phyloP scores from a whole-genome alignment of 140 eudicot genomes.

The Stevia rebaudiana region DNA sequence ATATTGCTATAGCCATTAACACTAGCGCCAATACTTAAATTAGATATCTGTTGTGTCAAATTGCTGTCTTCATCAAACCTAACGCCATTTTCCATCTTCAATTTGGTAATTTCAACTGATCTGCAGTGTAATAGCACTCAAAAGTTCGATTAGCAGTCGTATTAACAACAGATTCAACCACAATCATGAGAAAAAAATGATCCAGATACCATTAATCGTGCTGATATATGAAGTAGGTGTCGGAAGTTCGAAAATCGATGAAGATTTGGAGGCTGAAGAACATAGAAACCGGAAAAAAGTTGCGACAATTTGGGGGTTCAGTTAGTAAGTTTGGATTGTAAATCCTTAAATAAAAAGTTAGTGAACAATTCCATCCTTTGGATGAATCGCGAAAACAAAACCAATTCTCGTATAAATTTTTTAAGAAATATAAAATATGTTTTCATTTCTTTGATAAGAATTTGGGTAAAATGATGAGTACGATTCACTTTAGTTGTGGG shows the following conservation, averaged over 20 bases:
- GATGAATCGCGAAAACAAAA: constrained; percentile 6
- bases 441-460: too few species aligned
- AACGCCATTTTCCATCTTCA: constrained; percentile 52
- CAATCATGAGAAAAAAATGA: background rate
- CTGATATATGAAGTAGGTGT: constrained; percentile 5
- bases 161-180: background rate
- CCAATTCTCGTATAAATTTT: background rate
- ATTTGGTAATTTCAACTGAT: constrained; percentile 11
- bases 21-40: constrained; percentile 30
- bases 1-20: constrained; percentile 18
- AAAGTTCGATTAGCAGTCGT: background rate
- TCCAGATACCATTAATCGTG: constrained; percentile 2
- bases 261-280: constrained; percentile 8
- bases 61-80: constrained; percentile 34
- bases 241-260: background rate
- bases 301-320: constrained; percentile 7
- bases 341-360: background rate
- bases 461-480: too few species aligned
- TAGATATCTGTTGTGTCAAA: constrained; percentile 39
- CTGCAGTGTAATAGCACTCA: constrained; percentile 12
- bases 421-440: too few species aligned
- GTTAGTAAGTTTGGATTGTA: constrained; percentile 16
- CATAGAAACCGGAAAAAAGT: background rate
- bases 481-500: too few species aligned
- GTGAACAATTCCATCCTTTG: background rate